Percentiles rank a stretch among this genome's conserved stretches.
phyloP scores from a whole-genome alignment of 371 early-diverging fungal species.

The Spraguea lophii region DNA sequence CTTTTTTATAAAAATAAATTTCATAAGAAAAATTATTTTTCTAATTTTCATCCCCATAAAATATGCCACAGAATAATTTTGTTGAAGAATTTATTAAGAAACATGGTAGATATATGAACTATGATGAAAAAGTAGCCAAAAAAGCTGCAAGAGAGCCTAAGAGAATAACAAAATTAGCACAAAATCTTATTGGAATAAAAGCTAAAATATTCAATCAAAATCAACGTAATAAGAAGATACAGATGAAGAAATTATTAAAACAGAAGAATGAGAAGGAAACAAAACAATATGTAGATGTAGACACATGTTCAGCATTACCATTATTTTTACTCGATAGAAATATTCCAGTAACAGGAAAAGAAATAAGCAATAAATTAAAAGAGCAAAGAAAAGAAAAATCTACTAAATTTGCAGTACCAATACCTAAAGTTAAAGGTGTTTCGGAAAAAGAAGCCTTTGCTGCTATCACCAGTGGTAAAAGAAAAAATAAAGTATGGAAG shows the following conservation, averaged over 20 bases:
- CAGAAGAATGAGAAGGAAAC: constrained; percentile 79
- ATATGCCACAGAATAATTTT: constrained; percentile 93
- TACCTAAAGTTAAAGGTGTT: constrained; percentile 91
- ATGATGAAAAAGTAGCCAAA: constrained; percentile 81
- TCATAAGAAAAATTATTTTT: not conserved
- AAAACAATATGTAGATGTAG: constrained; percentile 55
- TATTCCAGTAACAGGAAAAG: constrained; percentile 64
- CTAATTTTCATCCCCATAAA: not conserved
- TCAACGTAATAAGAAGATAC: constrained; percentile 90
- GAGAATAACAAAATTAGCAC: constrained; percentile 66
- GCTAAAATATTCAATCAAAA: constrained; percentile 96
- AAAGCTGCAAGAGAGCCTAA: constrained; percentile 74
- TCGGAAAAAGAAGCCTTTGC: constrained; percentile 96
- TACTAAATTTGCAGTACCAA: constrained; percentile 82
- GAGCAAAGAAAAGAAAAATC: constrained; percentile 98
- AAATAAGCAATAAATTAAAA: constrained; percentile 90
- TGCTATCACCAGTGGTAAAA: constrained; percentile 83
- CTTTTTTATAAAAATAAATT: not conserved
- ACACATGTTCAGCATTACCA: constrained; percentile 63
- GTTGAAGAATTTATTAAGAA: constrained; percentile 92
- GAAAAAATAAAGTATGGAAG: constrained; percentile 81
- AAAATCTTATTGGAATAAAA: constrained; percentile 85
- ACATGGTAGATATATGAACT: constrained; percentile 83
- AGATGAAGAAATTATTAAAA: constrained; percentile 91
- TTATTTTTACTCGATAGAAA: constrained; percentile 95